Evolutionary conservation across 495 filamentous ascomycete genomes (phyloP).

Genomic region (Schizothecium vesticola): DNA sequence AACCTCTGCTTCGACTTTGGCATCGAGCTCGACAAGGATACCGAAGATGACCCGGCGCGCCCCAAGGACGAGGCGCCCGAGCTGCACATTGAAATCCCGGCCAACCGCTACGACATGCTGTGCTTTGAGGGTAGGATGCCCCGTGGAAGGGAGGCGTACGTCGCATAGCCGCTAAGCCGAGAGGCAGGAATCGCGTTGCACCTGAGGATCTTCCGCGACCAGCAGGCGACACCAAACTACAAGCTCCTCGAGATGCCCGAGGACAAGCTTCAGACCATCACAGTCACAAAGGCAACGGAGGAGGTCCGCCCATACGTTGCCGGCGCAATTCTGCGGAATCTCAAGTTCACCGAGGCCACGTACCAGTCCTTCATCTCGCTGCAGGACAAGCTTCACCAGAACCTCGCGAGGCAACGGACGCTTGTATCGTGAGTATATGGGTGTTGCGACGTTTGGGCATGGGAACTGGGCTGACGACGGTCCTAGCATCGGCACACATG

Average conservation of each 20-base stretch:
- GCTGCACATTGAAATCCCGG: constrained; percentile 97
- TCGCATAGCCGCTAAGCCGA: constrained; percentile 3
- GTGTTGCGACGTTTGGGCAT: neutral
- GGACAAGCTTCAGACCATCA: constrained; percentile 72
- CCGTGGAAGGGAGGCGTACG: neutral
- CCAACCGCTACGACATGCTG: constrained; percentile 97
- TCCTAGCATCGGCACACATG: constrained; percentile 79
- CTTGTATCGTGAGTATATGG: constrained; percentile 57
- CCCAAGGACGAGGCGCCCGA: constrained; percentile 83
- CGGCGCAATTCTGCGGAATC: constrained; percentile 76
- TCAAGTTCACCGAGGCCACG: constrained; percentile 83
- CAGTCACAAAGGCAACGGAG: constrained; percentile 71
- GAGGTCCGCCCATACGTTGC: constrained; percentile 81
- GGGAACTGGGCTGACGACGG: neutral
- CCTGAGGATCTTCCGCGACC: constrained; percentile 89
- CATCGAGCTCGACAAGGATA: constrained; percentile 97
- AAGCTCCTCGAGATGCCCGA: constrained; percentile 61
- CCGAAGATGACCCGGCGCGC: constrained; percentile 56
- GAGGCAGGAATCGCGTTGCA: constrained; percentile 70
- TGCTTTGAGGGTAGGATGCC: constrained; percentile 71
- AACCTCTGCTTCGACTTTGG: constrained; percentile 98
- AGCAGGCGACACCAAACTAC: constrained; percentile 69
- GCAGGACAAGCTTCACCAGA: constrained; percentile 97
- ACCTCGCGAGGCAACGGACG: constrained; percentile 86
- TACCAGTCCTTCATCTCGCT: constrained; percentile 98